Percentiles rank a stretch among this genome's conserved stretches.
phyloP scores from a whole-genome alignment of 495 filamentous ascomycete genomes.

The Penicillium malachiteum region DNA sequence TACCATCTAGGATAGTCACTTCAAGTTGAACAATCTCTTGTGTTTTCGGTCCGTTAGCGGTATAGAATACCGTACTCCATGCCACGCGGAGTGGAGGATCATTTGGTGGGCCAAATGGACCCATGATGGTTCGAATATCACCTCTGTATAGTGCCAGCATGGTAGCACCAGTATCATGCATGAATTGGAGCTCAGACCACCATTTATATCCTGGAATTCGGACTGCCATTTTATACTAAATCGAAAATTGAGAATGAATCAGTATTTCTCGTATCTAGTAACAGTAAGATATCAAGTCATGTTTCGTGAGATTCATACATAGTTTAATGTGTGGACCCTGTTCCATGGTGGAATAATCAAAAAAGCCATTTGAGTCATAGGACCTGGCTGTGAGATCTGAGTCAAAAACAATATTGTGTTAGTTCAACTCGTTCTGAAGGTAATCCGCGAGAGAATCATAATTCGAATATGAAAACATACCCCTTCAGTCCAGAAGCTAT shows the following conservation, averaged over 20 bases:
- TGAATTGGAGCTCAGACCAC: slow-evolving; percentile 1
- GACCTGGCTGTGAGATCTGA: not conserved
- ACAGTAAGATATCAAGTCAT: no score
- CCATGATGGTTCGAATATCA: not conserved
- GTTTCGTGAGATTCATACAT: no score
- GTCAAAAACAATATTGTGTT: no score
- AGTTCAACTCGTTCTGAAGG: no score
- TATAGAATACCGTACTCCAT: not conserved
- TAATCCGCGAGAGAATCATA: no score
- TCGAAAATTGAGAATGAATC: not conserved
- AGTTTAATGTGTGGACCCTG: no score
- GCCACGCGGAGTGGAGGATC: not conserved
- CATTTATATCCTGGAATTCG: not conserved
- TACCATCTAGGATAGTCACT: not conserved
- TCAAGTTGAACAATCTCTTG: not conserved
- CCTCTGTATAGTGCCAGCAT: not conserved
- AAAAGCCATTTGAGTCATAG: not conserved
- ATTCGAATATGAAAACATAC: no score
- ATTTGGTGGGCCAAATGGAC: not conserved
- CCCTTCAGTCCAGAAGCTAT: slow-evolving; percentile 4
- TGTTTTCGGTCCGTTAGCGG: not conserved
- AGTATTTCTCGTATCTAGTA: no score
- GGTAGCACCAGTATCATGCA: not conserved
- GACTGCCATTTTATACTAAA: slow-evolving; percentile 1
- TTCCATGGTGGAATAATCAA: no score